Evolutionary conservation across 371 early-diverging fungal species (phyloP), one percentile per base, ranked within the genome.

Genomic region (Mucor lusitanicus): DNA sequence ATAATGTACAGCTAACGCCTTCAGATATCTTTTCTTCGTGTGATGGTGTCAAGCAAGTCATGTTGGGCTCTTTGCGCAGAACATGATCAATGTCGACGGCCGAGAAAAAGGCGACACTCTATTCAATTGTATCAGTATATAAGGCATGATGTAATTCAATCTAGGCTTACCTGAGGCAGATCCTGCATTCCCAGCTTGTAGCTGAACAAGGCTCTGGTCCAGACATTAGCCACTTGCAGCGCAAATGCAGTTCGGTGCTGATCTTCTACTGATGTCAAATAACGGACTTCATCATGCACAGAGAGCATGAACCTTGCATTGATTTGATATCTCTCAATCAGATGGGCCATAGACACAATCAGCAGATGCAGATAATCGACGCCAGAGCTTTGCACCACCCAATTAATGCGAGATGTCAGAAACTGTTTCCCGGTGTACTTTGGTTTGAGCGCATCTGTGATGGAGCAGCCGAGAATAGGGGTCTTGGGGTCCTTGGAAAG

Each of bases 381-480:
- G 25, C 98, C 99, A 0, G 96, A 95, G n/a, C 97, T 96, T 73
- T 99, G 99, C 0, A 99, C 98, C 1, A 92, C 96, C 99, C 99
- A 99, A 75, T 99, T 99, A 59, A 97, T 85, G 8, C 98, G 85
- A 21, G 93, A 94, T 0, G 97, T 95, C 80, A 94, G 80, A 70
- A 87, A 97, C 76, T 86, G 85, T 6, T 75, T 74, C 13, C 88
- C 87, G 5, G 92, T 89, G 35, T 88, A 78, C 56, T 76, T 70
- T 6, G 93, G 92, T 57, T 87, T 83, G 61, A 99, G 73, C 2
- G 95, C 90, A 44, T 94, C 92, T 5, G 97, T 95, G 30, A 98
- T 95, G 23, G 86, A 86, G 74, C 95, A 96, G 8, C 91, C 89
- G 37, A 97, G 81, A 0, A 91, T 92, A 0, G 99, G 99, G 1